These are phyloP conservation scores for Schwanniomyces vanrijiae DNA, from an alignment of 805 yeast genomes.

Conservation along the genomic window DNA sequence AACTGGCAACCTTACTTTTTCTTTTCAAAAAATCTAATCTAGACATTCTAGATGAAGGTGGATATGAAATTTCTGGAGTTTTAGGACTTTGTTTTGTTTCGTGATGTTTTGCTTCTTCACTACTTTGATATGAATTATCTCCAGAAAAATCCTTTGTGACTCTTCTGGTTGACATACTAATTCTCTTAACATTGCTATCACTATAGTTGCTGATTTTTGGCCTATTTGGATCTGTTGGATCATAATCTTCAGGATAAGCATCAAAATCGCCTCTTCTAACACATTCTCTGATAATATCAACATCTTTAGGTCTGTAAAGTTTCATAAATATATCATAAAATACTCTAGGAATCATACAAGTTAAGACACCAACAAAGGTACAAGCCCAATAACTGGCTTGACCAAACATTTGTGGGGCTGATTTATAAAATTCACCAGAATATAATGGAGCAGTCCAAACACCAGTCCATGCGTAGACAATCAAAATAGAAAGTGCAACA, in stretches of 20 bases:
- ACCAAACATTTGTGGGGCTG: slow-evolving; percentile 65
- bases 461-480: slow-evolving; percentile 77
- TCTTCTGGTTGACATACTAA: slow-evolving; percentile 12
- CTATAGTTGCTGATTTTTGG: slow-evolving; percentile 48
- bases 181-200: slow-evolving; percentile 15
- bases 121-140: slow-evolving; percentile 1
- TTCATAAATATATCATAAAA: slow-evolving; percentile 55
- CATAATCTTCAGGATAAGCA: slow-evolving; percentile 65
- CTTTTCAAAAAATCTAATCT: slow-evolving; percentile 33
- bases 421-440: slow-evolving; percentile 61
- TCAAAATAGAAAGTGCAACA: slow-evolving; percentile 54
- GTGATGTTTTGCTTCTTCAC: slow-evolving; percentile 2
- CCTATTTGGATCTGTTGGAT: slow-evolving; percentile 78
- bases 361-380: slow-evolving; percentile 59
- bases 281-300: slow-evolving; percentile 74
- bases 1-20: slow-evolving; percentile 21
- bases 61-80: background rate
- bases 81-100: background rate
- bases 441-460: slow-evolving; percentile 61
- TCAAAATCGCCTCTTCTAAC: slow-evolving; percentile 64
- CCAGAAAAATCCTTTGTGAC: slow-evolving; percentile 1
- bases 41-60: slow-evolving; percentile 28
- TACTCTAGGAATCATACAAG: slow-evolving; percentile 69
- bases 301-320: slow-evolving; percentile 59
- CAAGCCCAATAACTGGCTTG: slow-evolving; percentile 67